Conservation (phyloP, 768 basidiomycete species). For the Atractiella rhizophila region DNA sequence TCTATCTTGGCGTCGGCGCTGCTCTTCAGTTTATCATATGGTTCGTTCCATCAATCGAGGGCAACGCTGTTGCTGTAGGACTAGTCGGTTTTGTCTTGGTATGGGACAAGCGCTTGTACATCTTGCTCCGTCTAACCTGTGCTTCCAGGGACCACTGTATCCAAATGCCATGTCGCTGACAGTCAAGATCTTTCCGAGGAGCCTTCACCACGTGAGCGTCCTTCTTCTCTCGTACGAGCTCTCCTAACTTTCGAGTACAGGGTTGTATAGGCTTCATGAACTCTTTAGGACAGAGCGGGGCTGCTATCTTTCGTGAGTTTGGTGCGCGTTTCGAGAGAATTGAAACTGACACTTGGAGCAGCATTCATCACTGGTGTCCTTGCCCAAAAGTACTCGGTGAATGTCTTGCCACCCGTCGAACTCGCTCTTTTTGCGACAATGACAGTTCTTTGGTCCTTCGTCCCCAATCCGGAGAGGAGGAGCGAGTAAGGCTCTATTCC, state of each 20-base stretch:
- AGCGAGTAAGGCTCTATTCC: slow-evolving; percentile 1
- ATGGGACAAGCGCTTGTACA: too few relatives aligned
- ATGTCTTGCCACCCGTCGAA: slow-evolving; percentile 2
- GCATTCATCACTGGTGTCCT: slow-evolving; percentile 1
- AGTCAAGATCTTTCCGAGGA: slow-evolving; percentile 3
- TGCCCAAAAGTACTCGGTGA: neutral
- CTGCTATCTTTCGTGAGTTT: neutral
- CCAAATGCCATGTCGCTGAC: neutral
- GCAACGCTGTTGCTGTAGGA: slow-evolving; percentile 37
- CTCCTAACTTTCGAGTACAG: too few relatives aligned
- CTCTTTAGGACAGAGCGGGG: too few relatives aligned
- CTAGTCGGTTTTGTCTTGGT: slow-evolving; percentile 45
- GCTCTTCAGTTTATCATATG: slow-evolving; percentile 39
- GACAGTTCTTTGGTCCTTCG: slow-evolving; percentile 1
- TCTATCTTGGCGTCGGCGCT: slow-evolving; percentile 20
- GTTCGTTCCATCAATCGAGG: slow-evolving; percentile 40
- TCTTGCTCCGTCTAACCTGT: slow-evolving; percentile 36
- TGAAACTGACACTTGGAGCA: neutral
- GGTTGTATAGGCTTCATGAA: too few relatives aligned
- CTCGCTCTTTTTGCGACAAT: slow-evolving; percentile 1
- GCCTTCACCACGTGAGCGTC: too few relatives aligned
- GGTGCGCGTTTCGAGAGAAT: too few relatives aligned
- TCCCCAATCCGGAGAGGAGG: neutral
- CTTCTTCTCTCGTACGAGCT: too few relatives aligned
- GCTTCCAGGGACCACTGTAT: neutral